Conservation (phyloP, 2,329 filamentous ascomycete genomes). For the Colletotrichum tamarilloi region DNA sequence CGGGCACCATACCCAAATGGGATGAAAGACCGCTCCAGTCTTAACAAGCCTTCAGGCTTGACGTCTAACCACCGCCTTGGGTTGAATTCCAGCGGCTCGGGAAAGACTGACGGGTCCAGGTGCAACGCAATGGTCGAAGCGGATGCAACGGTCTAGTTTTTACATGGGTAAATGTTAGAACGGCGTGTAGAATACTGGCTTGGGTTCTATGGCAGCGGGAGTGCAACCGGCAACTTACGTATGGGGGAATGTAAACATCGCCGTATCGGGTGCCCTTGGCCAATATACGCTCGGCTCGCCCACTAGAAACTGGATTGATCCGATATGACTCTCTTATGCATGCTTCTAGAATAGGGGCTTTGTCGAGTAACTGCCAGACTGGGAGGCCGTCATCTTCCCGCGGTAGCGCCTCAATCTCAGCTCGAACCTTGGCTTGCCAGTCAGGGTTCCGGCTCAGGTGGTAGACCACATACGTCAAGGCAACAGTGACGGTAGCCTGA, state of each 20-base stretch:
- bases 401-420: neutral
- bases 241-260: neutral
- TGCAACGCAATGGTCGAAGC: neutral
- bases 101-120: neutral
- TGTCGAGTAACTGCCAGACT: neutral
- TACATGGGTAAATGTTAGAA: neutral
- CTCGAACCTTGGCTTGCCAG: neutral
- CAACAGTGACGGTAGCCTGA: neutral
- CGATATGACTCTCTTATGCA: slow-evolving; percentile 1
- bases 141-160: neutral
- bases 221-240: neutral
- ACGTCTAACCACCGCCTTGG: neutral
- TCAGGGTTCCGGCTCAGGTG: neutral
- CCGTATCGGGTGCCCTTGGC: neutral
- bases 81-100: neutral
- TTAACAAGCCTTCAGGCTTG: neutral
- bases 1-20: neutral
- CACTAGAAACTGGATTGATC: neutral
- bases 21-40: neutral
- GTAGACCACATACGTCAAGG: neutral
- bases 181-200: neutral
- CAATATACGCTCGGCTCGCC: neutral
- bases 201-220: neutral
- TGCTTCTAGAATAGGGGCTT: neutral
- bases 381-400: neutral